Conservation (phyloP, 2,329 filamentous ascomycete species). For the Pseudodiploospora longispora region DNA sequence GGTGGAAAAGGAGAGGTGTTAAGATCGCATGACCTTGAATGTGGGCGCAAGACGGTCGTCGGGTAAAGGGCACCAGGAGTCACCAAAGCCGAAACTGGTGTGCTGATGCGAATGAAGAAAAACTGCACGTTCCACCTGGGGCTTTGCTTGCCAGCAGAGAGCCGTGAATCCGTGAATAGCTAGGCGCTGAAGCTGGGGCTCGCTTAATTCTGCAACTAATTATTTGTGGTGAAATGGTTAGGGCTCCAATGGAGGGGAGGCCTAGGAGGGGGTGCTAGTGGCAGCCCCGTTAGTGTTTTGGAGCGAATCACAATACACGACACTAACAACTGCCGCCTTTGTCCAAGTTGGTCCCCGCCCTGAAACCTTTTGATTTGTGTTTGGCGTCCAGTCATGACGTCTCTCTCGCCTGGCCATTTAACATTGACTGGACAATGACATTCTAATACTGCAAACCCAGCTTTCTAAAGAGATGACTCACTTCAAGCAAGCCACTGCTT, state of each 20-base stretch:
- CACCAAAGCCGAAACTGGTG: slow-evolving; percentile 4
- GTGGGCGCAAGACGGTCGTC: slow-evolving; percentile 6
- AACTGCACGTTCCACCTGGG: slow-evolving; percentile 10
- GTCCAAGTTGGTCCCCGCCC: no score
- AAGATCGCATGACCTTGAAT: slow-evolving; percentile 31
- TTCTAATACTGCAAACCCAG: no score
- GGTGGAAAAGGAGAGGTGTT: slow-evolving; percentile 20
- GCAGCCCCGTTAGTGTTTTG: no score
- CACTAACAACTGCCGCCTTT: no score
- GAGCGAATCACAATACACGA: no score
- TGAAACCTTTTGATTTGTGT: no score
- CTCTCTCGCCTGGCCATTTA: no score
- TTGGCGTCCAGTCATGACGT: no score
- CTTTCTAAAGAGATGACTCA: no score
- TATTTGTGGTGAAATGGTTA: slow-evolving; percentile 18
- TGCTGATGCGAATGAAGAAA: slow-evolving; percentile 12
- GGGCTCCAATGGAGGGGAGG: slow-evolving; percentile 11
- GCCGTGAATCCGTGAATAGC: background rate
- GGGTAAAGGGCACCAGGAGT: slow-evolving; percentile 4
- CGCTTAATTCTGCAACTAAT: slow-evolving; percentile 14
- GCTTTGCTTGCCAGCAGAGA: background rate
- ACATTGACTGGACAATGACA: no score
- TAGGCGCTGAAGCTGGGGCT: slow-evolving; percentile 6
- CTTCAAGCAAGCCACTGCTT: no score
- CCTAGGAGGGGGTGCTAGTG: no score